phyloP scores from a whole-genome alignment of 192 early-diverging fungal species.

The Linnemannia zychae region DNA sequence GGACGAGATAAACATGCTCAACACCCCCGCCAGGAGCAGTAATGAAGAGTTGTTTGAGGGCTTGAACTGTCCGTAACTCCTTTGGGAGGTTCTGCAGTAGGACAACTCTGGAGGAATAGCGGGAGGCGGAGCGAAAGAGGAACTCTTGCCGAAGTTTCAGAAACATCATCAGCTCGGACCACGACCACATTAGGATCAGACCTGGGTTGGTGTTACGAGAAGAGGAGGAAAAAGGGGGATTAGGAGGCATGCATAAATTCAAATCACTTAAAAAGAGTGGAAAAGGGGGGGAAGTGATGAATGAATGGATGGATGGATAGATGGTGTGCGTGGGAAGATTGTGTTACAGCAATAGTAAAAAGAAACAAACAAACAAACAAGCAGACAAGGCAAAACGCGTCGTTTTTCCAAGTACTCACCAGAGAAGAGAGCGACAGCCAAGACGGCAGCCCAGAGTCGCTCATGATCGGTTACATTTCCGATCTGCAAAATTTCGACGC shows the following conservation, averaged over 20 bases:
- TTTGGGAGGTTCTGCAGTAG: constrained; percentile 19
- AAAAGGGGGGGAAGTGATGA: neutral
- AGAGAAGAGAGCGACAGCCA: neutral
- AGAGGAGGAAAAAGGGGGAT: neutral
- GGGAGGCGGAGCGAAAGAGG: constrained; percentile 6
- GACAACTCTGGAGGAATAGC: constrained; percentile 23
- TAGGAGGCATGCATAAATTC: neutral
- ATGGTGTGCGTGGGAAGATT: constrained; percentile 1
- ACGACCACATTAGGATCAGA: constrained; percentile 1
- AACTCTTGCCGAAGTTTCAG: constrained; percentile 28
- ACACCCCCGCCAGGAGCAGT: constrained; percentile 23
- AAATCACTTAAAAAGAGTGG: neutral
- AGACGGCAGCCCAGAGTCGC: constrained; percentile 24
- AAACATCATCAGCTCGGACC: constrained; percentile 22
- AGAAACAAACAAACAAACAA: neutral
- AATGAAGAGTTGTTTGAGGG: constrained; percentile 1
- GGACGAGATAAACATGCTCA: constrained; percentile 22
- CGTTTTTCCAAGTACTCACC: neutral
- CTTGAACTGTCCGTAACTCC: constrained; percentile 5
- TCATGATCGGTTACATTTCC: constrained; percentile 26
- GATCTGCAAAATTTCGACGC: constrained; percentile 24
- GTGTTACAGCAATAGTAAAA: neutral
- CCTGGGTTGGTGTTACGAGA: neutral
- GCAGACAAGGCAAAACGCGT: neutral
- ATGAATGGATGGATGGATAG: neutral